Percentiles rank a stretch among this genome's conserved stretches.
These are phyloP conservation scores for California macrophylla DNA, from an alignment of 441 rosid genomes.

Conservation along the genomic window DNA sequence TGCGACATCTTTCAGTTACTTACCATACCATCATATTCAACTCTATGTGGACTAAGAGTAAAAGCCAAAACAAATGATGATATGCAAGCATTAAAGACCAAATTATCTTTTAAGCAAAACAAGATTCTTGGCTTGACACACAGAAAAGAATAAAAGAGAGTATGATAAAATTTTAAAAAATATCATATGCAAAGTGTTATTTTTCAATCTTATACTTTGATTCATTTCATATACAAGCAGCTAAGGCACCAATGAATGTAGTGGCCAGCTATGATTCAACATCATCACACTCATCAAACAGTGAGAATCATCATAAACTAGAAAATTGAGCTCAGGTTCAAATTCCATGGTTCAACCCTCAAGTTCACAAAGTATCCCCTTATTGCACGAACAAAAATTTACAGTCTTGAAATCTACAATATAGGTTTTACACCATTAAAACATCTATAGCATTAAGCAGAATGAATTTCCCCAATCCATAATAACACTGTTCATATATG, in stretches of 20 bases:
- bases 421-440: background rate
- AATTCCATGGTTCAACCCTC: background rate
- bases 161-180: background rate
- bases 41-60: background rate
- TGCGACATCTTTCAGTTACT: background rate
- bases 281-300: background rate
- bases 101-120: background rate
- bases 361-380: background rate
- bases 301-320: background rate
- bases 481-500: background rate
- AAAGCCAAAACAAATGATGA: background rate
- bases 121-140: background rate
- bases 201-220: background rate
- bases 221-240: background rate
- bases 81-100: background rate
- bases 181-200: background rate
- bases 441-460: background rate
- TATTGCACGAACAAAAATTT: background rate
- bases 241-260: background rate
- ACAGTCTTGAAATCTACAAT: background rate
- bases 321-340: background rate
- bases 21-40: background rate
- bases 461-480: background rate
- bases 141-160: background rate
- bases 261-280: background rate